A percentile compares a stretch with the other conserved stretches of the same genome.
Evolutionary conservation across 768 basidiomycete species (phyloP).

Genomic region (Leccinum pellstonianum): DNA sequence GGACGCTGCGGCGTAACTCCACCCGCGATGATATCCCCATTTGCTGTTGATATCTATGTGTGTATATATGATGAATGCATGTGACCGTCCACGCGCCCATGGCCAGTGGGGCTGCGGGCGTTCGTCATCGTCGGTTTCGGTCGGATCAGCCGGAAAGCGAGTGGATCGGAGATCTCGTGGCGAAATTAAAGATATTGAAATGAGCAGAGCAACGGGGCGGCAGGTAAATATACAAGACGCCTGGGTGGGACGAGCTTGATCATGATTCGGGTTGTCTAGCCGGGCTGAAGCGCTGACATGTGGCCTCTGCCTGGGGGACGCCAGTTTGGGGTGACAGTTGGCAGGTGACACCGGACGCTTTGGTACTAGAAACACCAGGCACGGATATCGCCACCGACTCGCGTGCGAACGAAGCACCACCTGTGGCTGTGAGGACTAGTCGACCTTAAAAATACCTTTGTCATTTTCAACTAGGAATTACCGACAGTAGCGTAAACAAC

Average conservation of each 20-base stretch:
- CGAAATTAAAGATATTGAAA: constrained; percentile 28
- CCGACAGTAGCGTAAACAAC: constrained; percentile 25
- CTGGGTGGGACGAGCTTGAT: background rate
- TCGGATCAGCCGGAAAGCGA: background rate
- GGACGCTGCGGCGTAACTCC: constrained; percentile 22
- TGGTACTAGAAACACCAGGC: constrained; percentile 5
- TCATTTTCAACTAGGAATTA: constrained; percentile 23
- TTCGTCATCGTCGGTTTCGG: constrained; percentile 4
- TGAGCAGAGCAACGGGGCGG: constrained; percentile 16
- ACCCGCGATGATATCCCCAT: constrained; percentile 22
- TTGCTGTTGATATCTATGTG: constrained; percentile 28
- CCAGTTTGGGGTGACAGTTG: constrained; percentile 1
- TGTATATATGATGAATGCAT: constrained; percentile 18
- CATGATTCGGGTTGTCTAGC: constrained; percentile 11
- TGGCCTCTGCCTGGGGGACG: constrained; percentile 9
- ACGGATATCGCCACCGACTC: constrained; percentile 20
- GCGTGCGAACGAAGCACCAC: constrained; percentile 18
- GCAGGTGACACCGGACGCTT: constrained; percentile 19
- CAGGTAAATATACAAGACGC: constrained; percentile 3
- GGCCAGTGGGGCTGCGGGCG: constrained; percentile 22
- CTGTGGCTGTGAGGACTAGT: constrained; percentile 30
- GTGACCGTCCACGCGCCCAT: constrained; percentile 12
- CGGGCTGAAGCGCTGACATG: constrained; percentile 1
- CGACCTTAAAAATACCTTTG: constrained; percentile 35
- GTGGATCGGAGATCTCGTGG: constrained; percentile 24